These are phyloP conservation scores for Boletellus sp. DNA, from an alignment of 768 basidiomycete genomes.

Conservation along the genomic window DNA sequence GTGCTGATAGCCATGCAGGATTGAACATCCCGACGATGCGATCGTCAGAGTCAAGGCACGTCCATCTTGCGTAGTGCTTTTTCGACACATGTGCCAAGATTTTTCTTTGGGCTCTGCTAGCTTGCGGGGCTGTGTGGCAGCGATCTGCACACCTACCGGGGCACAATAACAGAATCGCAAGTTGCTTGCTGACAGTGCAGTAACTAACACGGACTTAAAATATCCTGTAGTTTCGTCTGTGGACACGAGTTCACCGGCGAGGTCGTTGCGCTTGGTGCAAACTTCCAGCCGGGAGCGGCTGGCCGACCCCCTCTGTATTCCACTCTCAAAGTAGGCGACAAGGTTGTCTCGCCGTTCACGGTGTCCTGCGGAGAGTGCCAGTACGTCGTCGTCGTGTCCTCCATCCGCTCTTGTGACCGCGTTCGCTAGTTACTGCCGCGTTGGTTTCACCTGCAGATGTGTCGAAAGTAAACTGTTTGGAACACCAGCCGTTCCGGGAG, in stretches of 20 bases:
- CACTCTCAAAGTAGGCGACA: slow-evolving; percentile 64
- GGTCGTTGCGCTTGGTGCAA: slow-evolving; percentile 62
- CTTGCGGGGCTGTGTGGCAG: slow-evolving; percentile 69
- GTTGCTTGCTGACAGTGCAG: slow-evolving; percentile 13
- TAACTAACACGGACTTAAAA: neutral
- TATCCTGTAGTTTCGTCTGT: slow-evolving; percentile 53
- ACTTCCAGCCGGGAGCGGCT: slow-evolving; percentile 40
- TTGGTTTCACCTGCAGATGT: slow-evolving; percentile 73
- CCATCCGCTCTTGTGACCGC: neutral
- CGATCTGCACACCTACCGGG: slow-evolving; percentile 73
- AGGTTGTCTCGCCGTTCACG: slow-evolving; percentile 78
- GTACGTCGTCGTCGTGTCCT: slow-evolving; percentile 39
- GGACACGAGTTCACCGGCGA: slow-evolving; percentile 81
- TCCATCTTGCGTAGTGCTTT: neutral
- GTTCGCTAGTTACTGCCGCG: slow-evolving; percentile 55
- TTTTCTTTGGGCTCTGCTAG: slow-evolving; percentile 30
- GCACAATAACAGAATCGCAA: slow-evolving; percentile 55
- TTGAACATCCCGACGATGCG: slow-evolving; percentile 71
- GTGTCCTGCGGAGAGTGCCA: slow-evolving; percentile 84
- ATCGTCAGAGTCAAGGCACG: slow-evolving; percentile 70
- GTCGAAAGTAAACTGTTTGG: slow-evolving; percentile 61
- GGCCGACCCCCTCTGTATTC: slow-evolving; percentile 63
- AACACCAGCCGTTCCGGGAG: slow-evolving; percentile 60
- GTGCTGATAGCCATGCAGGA: slow-evolving; percentile 35
- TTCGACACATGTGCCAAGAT: neutral